Percentiles rank a stretch among this genome's conserved stretches.
Evolutionary conservation across 2,329 filamentous ascomycete species (phyloP).

Genomic region (Pleoardoris graminearum): DNA sequence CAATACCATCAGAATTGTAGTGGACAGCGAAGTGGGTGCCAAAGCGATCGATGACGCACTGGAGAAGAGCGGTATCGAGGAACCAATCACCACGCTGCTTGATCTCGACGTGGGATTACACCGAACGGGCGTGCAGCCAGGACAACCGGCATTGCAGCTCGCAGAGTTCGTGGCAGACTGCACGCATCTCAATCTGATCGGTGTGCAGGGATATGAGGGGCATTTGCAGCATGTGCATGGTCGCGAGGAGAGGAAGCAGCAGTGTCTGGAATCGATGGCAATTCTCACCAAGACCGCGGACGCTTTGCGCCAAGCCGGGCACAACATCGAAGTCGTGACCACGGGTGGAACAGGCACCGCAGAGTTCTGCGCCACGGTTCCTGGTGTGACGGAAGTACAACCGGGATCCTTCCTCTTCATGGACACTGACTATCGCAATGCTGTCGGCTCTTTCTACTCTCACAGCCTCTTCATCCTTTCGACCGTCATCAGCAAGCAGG

Average conservation of each 20-base stretch:
- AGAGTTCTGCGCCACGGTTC: constrained; percentile 57
- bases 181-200: constrained; percentile 50
- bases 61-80: constrained; percentile 39
- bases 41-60: constrained; percentile 52
- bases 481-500: constrained; percentile 56
- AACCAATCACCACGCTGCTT: constrained; percentile 49
- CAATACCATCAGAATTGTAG: constrained; percentile 50
- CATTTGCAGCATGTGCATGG: constrained; percentile 58
- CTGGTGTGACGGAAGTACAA: constrained; percentile 58
- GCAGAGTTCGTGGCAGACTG: constrained; percentile 46
- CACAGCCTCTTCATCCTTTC: constrained; percentile 56
- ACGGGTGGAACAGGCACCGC: constrained; percentile 58
- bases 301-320: constrained; percentile 47
- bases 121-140: constrained; percentile 53
- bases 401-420: constrained; percentile 61
- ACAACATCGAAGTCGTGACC: constrained; percentile 55
- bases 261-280: constrained; percentile 53
- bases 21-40: constrained; percentile 54
- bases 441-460: constrained; percentile 54
- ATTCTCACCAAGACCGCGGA: constrained; percentile 51
- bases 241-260: constrained; percentile 45
- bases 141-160: constrained; percentile 47
- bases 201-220: constrained; percentile 59
- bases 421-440: constrained; percentile 61
- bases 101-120: constrained; percentile 58